phyloP scores from a whole-genome alignment of 495 filamentous ascomycete genomes.

The Aspergillus affinis region DNA sequence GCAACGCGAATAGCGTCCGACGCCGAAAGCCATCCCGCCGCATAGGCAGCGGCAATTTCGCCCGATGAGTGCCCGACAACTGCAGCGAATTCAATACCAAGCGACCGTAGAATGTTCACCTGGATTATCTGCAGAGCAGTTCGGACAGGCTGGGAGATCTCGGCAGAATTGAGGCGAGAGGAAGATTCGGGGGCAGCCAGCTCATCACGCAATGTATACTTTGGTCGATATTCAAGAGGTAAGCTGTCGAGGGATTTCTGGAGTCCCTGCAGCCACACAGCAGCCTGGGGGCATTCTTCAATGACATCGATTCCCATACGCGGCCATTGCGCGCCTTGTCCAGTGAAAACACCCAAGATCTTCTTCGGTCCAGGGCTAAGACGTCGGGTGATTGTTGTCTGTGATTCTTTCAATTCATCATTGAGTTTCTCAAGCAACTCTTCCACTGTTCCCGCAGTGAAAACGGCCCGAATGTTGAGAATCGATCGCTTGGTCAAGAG shows the following conservation, averaged over 20 bases:
- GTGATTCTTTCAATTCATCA: background rate
- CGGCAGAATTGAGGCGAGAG: constrained; percentile 3
- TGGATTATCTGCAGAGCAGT: constrained; percentile 24
- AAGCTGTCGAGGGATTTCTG: background rate
- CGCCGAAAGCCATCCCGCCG: constrained; percentile 44
- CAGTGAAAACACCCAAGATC: constrained; percentile 30
- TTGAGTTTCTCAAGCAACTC: background rate
- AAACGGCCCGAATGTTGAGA: background rate
- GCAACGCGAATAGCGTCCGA: constrained; percentile 35
- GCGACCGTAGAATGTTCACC: constrained; percentile 18
- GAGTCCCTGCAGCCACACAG: constrained; percentile 20
- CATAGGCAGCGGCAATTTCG: constrained; percentile 59
- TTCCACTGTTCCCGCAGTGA: background rate
- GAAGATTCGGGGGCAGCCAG: background rate
- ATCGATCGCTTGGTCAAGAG: background rate
- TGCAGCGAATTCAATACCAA: constrained; percentile 18
- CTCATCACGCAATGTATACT: constrained; percentile 14
- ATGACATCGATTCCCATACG: constrained; percentile 34
- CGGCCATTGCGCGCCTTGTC: constrained; percentile 38
- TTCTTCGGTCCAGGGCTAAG: background rate
- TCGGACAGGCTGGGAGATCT: constrained; percentile 18
- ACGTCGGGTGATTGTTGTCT: background rate
- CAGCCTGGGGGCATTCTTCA: constrained; percentile 21
- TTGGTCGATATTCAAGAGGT: constrained; percentile 3
- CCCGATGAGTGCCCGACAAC: constrained; percentile 59